Evolutionary conservation across 1,139 yeast genomes (phyloP), one percentile per base, ranked within the genome.

Genomic region (Pichiaceae sp.): DNA sequence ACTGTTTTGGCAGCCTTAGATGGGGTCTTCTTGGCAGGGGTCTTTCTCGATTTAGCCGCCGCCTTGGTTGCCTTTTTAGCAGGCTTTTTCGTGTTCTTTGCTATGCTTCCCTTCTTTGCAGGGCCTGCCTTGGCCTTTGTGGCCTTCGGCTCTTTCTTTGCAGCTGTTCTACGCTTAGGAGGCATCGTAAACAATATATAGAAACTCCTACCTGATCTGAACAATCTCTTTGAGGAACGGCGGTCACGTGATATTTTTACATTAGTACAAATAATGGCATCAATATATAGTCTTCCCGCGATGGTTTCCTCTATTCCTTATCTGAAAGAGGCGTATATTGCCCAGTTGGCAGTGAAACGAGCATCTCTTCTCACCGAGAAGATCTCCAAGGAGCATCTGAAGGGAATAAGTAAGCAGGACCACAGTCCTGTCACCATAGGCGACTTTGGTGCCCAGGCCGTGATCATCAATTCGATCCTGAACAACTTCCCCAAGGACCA

Each of bases 381-480:
- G 36, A 82, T 91, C 39, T 75, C 84, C 41, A 75, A 75, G 39
- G 71, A 78, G 29, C 80, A 91, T 35, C 68, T 78, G 26, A 63
- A 71, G 24, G 79, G 89, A 1, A 78, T 86, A 45, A 81, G 87
- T 44, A 91, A 91, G 54, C 72, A 74, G 29, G 99, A 91, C 57
- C 76, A 78, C 47, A 85, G 96, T 2, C 99, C 99, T 1, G 99
- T 91, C 12, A 91, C 99, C 1, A 72, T 91, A 35, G 98, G 97
- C 17, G 99, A 91, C 56, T 91, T 82, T 57, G 96, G 95, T 4
- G 91, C 96, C 0, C 99, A 91, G 55, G 96, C 96, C 0, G 75
- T 91, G 35, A 79, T 91, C 41, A 89, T 86, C 60, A 75, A 84
- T 43, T 93, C 96, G 3, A 72, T 91, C 44, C 72, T 75, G 50